phyloP scores from a whole-genome alignment of 495 filamentous ascomycete species.

The Aspergillus steynii region DNA sequence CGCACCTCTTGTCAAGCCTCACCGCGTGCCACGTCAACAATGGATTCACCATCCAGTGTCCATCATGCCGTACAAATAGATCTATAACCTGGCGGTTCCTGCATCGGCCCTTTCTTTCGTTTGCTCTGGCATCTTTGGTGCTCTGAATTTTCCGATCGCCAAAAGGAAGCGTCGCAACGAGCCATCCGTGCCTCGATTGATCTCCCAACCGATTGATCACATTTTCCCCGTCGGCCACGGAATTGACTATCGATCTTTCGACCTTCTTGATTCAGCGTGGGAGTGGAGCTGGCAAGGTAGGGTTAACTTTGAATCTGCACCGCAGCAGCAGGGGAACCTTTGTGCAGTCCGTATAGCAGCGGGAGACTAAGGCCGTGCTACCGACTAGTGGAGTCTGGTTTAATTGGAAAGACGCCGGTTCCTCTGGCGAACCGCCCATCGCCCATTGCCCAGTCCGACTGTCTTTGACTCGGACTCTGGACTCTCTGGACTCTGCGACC shows the following conservation, averaged over 20 bases:
- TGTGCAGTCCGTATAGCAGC: constrained; percentile 7
- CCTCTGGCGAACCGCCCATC: constrained; percentile 15
- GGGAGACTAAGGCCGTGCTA: not conserved
- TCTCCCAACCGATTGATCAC: not conserved
- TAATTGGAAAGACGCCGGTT: constrained; percentile 16
- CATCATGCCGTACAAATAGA: not conserved
- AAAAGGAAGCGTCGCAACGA: not conserved
- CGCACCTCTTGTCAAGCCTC: not conserved
- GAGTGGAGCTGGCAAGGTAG: constrained; percentile 5
- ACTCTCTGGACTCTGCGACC: constrained; percentile 1
- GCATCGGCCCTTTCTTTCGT: constrained; percentile 10
- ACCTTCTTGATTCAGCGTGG: not conserved
- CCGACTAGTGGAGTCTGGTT: constrained; percentile 18
- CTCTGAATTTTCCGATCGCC: not conserved
- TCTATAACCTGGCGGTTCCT: constrained; percentile 13
- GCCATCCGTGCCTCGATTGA: not conserved
- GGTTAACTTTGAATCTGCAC: constrained; percentile 6
- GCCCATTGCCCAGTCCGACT: constrained; percentile 9
- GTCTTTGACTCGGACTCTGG: not conserved
- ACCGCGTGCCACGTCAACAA: not conserved
- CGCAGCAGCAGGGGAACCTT: constrained; percentile 5
- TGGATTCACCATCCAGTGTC: not conserved
- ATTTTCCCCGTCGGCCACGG: not conserved
- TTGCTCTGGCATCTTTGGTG: not conserved
- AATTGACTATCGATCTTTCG: not conserved